Evolutionary conservation across 2,329 filamentous ascomycete species (phyloP), one percentile per base, ranked within the genome.

Genomic region (Cytospora piceicola): DNA sequence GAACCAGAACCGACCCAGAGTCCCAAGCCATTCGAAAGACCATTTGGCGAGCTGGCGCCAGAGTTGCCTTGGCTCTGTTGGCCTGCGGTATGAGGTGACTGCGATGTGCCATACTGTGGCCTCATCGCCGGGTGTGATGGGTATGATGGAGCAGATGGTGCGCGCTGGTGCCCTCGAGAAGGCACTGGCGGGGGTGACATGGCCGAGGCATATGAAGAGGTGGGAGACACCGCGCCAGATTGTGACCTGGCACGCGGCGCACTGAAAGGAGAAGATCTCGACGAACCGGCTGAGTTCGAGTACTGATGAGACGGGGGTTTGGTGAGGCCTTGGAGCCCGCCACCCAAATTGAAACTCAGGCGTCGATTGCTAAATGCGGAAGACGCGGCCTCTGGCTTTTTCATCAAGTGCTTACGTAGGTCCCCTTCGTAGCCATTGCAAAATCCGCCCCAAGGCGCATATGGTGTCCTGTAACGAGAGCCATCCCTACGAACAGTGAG

Each of bases 391-490:
- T 79, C 74, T 27, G 78, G 78, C 12, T 76, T 76, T 62, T 76
- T 77, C 74, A 81, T 78, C 54, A 84, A 67, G 65, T 83, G 80
- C 22, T 80, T 79, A 58, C 78, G 77, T 22, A 82, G 67, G 57
- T 82, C 82, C 24, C 83, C 84, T 73, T 87, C 84, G 64, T 88
- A 87, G 5, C 85, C 85, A 67, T 88, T 88, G 39, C 83, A 86
- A 70, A 88, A 88, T 0, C 85, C 86, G 29, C 83, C 82, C 76
- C 78, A 81, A 1, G 80, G 77, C 20, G 83, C 80, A 71, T 89
- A 89, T 1, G 87, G 87, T 5, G 85, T 87, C 58, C 84, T 81
- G 66, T 89, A 88, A 62, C 82, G 82, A 9, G 81, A 79, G 7
- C 83, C 77, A 66, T 85, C 83, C 75, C 83, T 85, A 67, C 2